phyloP scores from a whole-genome alignment of 768 basidiomycete genomes.

The Termitomyces sp. region DNA sequence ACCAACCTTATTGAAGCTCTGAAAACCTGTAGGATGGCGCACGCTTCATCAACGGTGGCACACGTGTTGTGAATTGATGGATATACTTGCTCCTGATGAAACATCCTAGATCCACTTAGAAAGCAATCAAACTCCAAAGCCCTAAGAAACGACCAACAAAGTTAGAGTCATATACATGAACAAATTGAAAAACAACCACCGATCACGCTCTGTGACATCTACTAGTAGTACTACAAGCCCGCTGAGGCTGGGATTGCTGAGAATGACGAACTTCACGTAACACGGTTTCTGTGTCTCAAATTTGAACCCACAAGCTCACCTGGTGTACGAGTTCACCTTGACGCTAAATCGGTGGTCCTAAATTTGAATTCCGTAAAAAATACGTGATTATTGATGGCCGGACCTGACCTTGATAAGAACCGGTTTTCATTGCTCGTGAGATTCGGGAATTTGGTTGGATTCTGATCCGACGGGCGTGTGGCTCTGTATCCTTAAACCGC shows the following conservation, averaged over 20 bases:
- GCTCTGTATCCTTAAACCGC: neutral
- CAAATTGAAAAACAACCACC: neutral
- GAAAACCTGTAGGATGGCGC: neutral
- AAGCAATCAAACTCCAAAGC: neutral
- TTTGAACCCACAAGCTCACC: neutral
- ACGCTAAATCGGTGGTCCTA: too few relatives aligned
- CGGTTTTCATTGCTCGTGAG: too few relatives aligned
- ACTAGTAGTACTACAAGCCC: too few relatives aligned
- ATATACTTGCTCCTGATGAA: too few relatives aligned
- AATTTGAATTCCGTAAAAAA: too few relatives aligned
- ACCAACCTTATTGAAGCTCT: constrained; percentile 1
- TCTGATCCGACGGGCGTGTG: neutral
- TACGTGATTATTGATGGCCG: neutral
- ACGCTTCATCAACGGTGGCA: neutral
- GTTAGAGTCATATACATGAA: neutral
- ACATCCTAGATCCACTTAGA: neutral
- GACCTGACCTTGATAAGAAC: too few relatives aligned
- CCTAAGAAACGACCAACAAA: neutral
- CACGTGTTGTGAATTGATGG: neutral
- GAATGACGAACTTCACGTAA: neutral
- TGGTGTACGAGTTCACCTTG: neutral
- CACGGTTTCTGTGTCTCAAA: neutral
- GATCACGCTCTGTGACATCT: too few relatives aligned
- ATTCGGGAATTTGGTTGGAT: neutral
- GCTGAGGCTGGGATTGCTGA: neutral